These are phyloP conservation scores for Saitozyma podzolica DNA, from an alignment of 768 basidiomycete genomes.

Conservation along the genomic window DNA sequence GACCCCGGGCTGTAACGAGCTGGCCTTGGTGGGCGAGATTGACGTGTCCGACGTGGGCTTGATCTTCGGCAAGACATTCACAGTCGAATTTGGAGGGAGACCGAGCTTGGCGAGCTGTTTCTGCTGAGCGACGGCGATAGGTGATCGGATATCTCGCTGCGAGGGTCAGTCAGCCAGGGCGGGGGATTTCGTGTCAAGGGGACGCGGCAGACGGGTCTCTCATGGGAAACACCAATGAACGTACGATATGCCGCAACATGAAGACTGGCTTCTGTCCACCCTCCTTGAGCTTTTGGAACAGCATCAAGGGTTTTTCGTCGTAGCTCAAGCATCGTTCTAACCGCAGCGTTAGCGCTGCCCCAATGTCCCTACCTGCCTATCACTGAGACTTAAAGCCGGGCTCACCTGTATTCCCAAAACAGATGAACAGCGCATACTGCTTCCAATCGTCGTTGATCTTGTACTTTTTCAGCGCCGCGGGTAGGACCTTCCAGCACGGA, in stretches of 20 bases:
- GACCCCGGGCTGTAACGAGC: slow-evolving; percentile 24
- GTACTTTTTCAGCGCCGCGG: slow-evolving; percentile 97
- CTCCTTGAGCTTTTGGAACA: slow-evolving; percentile 97
- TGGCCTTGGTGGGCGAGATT: slow-evolving; percentile 31
- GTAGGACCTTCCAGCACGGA: slow-evolving; percentile 97
- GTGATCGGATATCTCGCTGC: slow-evolving; percentile 80
- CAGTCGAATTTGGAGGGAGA: slow-evolving; percentile 24
- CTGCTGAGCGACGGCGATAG: slow-evolving; percentile 92
- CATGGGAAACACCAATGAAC: slow-evolving; percentile 9
- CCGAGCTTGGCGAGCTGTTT: slow-evolving; percentile 77
- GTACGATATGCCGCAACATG: slow-evolving; percentile 62
- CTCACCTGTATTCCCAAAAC: slow-evolving; percentile 87
- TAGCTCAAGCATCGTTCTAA: slow-evolving; percentile 94
- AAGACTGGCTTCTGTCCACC: slow-evolving; percentile 97
- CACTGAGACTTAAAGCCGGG: background rate
- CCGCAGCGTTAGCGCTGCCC: slow-evolving; percentile 57
- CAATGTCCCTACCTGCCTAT: background rate
- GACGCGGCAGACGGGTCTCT: background rate
- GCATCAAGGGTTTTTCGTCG: slow-evolving; percentile 93
- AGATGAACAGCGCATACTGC: slow-evolving; percentile 99
- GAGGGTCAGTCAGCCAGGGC: background rate
- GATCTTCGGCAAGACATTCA: slow-evolving; percentile 34
- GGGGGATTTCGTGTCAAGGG: background rate
- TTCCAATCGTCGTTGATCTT: slow-evolving; percentile 99
- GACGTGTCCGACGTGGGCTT: slow-evolving; percentile 30